Evolutionary conservation across 2,329 filamentous ascomycete genomes (phyloP).

Genomic region (Aspergillus fijiensis): DNA sequence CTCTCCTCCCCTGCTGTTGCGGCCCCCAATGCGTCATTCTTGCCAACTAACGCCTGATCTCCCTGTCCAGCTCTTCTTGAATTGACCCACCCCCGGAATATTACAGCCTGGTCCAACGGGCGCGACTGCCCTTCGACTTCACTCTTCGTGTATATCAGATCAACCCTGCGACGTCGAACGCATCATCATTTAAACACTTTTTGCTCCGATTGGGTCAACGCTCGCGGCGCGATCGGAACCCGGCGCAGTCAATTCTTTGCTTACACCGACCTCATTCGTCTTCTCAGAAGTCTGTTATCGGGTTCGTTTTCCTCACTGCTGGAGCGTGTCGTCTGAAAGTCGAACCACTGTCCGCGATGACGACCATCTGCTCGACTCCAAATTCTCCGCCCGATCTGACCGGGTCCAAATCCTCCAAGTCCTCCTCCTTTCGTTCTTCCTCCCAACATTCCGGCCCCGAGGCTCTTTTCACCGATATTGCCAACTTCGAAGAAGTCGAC

Average conservation of each 20-base stretch:
- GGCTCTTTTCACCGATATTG: conserved; percentile 67
- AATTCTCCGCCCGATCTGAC: conserved; percentile 77
- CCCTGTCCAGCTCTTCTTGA: not conserved
- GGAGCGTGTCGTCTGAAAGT: conserved; percentile 11
- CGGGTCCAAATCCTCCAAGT: conserved; percentile 84
- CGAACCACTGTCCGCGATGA: conserved; percentile 33
- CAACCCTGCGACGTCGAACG: conserved; percentile 5
- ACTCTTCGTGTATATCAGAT: conserved; percentile 3
- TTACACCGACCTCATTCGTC: not conserved
- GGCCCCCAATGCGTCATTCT: conserved; percentile 10
- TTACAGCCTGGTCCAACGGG: conserved; percentile 1
- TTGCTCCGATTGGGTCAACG: conserved; percentile 9
- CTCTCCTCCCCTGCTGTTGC: conserved; percentile 12
- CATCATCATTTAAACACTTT: not conserved
- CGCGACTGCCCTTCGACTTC: conserved; percentile 4
- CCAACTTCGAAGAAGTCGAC: conserved; percentile 91
- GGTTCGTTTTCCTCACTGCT: not conserved
- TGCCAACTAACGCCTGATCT: conserved; percentile 15
- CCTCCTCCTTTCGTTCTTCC: conserved; percentile 81
- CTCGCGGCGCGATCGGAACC: conserved; percentile 12
- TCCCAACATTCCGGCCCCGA: conserved; percentile 68
- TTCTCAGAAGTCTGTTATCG: not conserved
- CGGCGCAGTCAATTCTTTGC: not conserved
- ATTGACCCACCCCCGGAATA: not conserved
- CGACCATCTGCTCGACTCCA: conserved; percentile 51